phyloP scores from a whole-genome alignment of 768 basidiomycete species.

The Tylopilus cervinicoccineus region DNA sequence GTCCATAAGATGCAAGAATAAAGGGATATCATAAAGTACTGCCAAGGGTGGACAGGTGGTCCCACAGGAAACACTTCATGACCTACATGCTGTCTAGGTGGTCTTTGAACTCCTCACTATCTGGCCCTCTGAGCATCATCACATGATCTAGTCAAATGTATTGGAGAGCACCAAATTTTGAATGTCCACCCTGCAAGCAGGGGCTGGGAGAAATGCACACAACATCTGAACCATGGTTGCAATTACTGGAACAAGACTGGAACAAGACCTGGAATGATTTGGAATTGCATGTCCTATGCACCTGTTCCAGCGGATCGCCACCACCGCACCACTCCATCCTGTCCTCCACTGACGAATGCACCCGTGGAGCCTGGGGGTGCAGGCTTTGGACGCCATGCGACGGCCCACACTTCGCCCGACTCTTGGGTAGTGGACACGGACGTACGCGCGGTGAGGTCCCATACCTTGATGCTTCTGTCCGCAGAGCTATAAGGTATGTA shows the following conservation, averaged over 20 bases:
- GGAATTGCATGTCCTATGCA: constrained; percentile 1
- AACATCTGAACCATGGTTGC: not conserved
- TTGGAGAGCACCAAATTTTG: too few species aligned
- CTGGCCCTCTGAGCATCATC: too few species aligned
- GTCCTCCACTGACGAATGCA: constrained; percentile 67
- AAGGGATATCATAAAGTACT: too few species aligned
- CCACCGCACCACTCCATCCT: constrained; percentile 73
- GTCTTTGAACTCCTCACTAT: too few species aligned
- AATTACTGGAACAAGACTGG: too few species aligned
- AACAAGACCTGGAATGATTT: not conserved
- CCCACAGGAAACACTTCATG: too few species aligned
- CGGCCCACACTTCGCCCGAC: constrained; percentile 78
- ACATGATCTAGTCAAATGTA: too few species aligned
- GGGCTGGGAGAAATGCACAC: constrained; percentile 2
- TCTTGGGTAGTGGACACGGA: constrained; percentile 78
- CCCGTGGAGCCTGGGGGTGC: constrained; percentile 52
- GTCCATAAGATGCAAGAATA: too few species aligned
- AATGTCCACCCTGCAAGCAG: too few species aligned
- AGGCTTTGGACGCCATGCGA: constrained; percentile 74
- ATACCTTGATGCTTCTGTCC: constrained; percentile 82
- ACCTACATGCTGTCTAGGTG: too few species aligned
- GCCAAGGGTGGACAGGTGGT: too few species aligned
- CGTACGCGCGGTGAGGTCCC: constrained; percentile 74
- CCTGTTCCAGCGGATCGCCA: constrained; percentile 68
- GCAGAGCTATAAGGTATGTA: constrained; percentile 52